These are phyloP conservation scores for Exophiala sp. DNA, from an alignment of 2,329 filamentous ascomycete species.

Conservation along the genomic window DNA sequence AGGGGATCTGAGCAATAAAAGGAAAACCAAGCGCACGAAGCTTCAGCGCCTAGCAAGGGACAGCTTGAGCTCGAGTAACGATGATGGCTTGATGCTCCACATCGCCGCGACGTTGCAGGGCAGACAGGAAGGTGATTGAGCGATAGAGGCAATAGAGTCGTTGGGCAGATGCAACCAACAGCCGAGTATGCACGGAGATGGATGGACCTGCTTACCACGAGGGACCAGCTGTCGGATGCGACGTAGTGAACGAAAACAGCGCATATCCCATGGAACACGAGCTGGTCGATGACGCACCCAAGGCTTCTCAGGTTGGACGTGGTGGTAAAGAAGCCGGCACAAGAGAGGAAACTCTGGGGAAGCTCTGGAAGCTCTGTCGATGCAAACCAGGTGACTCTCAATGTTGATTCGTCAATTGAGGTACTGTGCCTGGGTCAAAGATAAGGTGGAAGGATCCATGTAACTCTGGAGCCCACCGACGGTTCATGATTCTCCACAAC, in stretches of 20 bases:
- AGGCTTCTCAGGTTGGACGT: no score
- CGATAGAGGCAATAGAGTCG: conserved; percentile 9
- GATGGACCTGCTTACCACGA: not conserved
- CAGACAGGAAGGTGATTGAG: conserved; percentile 8
- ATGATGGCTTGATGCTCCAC: not conserved
- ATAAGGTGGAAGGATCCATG: not conserved
- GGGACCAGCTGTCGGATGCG: not conserved
- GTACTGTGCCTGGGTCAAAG: not conserved
- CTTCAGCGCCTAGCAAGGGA: not conserved
- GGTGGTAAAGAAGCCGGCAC: not conserved
- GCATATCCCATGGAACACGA: not conserved
- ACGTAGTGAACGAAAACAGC: not conserved
- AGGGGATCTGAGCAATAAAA: not conserved
- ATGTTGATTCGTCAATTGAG: not conserved
- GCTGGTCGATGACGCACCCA: not conserved
- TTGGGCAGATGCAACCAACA: conserved; percentile 4
- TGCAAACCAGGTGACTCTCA: no score
- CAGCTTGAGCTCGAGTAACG: not conserved
- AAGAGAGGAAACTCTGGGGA: not conserved
- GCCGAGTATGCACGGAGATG: not conserved
- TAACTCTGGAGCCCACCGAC: not conserved
- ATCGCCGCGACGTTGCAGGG: not conserved
- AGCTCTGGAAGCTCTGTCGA: not conserved
- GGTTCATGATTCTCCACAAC: no score
- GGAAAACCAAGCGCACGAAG: not conserved